Percentiles rank a stretch among this genome's conserved stretches.
Conservation (phyloP, 192 early-diverging fungal genomes). For the Umbelopsis isabellina region DNA sequence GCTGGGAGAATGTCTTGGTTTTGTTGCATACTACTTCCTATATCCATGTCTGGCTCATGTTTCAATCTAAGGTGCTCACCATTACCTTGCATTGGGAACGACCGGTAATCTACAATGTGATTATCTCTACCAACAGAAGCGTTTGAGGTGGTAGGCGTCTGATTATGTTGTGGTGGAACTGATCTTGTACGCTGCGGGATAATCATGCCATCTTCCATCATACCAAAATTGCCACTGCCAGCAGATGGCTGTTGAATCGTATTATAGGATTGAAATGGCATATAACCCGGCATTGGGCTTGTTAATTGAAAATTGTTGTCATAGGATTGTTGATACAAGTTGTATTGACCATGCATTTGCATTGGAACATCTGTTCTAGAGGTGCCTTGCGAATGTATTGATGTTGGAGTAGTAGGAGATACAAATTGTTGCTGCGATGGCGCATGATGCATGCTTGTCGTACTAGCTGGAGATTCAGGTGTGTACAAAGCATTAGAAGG, state of each 20-base stretch:
- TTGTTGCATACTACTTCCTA: not conserved
- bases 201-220: slow-evolving; percentile 18
- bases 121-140: not conserved
- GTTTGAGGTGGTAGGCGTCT: not conserved
- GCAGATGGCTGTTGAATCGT: slow-evolving; percentile 13
- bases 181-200: slow-evolving; percentile 14
- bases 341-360: slow-evolving; percentile 17
- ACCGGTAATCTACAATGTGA: slow-evolving; percentile 15
- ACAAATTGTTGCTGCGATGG: slow-evolving; percentile 5
- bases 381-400: not conserved
- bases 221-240: slow-evolving; percentile 16
- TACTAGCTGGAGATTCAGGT: slow-evolving; percentile 15
- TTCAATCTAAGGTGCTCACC: slow-evolving; percentile 13
- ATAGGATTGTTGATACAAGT: slow-evolving; percentile 18
- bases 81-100: slow-evolving; percentile 4
- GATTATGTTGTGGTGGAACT: slow-evolving; percentile 10
- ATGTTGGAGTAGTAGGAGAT: slow-evolving; percentile 13
- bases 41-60: slow-evolving; percentile 13
- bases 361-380: slow-evolving; percentile 17
- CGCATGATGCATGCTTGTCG: slow-evolving; percentile 6
- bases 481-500: slow-evolving; percentile 12
- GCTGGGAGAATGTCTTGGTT: slow-evolving; percentile 3
- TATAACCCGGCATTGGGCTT: slow-evolving; percentile 21
- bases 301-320: slow-evolving; percentile 10
- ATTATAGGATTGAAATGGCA: slow-evolving; percentile 18